phyloP scores from a whole-genome alignment of 2,329 filamentous ascomycete species.

The Sarocladiaceae sp. region DNA sequence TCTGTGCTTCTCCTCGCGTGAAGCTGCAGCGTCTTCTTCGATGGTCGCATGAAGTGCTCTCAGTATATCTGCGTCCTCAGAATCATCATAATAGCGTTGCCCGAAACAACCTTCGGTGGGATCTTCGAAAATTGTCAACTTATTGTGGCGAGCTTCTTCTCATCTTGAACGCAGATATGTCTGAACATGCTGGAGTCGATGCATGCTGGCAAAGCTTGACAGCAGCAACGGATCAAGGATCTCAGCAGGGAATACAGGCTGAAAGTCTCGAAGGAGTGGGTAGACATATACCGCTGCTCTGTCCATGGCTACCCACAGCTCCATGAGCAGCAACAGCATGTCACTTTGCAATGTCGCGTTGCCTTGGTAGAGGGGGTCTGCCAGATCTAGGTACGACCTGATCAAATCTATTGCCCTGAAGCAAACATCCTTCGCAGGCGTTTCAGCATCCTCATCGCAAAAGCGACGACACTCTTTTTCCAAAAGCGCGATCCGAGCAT shows the following conservation, averaged over 20 bases:
- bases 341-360: neutral
- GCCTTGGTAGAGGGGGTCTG: neutral
- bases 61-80: conserved; percentile 13
- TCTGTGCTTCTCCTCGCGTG: conserved; percentile 19
- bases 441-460: neutral
- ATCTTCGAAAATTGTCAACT: conserved; percentile 18
- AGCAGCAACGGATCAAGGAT: conserved; percentile 50
- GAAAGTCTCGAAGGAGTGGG: conserved; percentile 45
- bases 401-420: neutral
- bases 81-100: conserved; percentile 21
- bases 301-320: conserved; percentile 57
- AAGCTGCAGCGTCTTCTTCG: conserved; percentile 15
- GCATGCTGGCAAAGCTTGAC: conserved; percentile 41
- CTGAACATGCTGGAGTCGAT: conserved; percentile 34
- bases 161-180: conserved; percentile 9
- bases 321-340: conserved; percentile 32
- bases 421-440: neutral
- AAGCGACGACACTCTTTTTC: neutral
- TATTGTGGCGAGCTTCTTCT: neutral
- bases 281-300: conserved; percentile 33
- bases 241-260: conserved; percentile 44
- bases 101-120: conserved; percentile 22
- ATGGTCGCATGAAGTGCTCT: conserved; percentile 20
- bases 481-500: neutral
- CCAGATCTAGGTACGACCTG: neutral